phyloP scores from a whole-genome alignment of 176 grass and related monocot genomes.

The Rhynchospora pubera region DNA sequence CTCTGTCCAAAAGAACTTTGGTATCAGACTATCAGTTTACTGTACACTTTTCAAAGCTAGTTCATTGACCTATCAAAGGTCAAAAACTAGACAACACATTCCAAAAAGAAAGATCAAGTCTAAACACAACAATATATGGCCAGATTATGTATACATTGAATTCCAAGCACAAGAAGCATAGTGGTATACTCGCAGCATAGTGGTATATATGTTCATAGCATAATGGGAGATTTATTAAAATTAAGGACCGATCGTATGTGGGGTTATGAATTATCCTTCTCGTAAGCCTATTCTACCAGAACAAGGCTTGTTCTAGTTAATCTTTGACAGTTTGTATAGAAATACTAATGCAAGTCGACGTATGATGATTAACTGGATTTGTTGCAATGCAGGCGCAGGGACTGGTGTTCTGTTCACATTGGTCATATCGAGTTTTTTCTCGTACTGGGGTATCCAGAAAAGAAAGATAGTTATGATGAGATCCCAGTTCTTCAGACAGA shows the following conservation, averaged over 20 bases:
- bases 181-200: too few species aligned
- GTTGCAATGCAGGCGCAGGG: neutral
- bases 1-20: too few species aligned
- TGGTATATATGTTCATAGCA: too few species aligned
- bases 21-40: neutral
- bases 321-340: neutral
- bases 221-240: neutral
- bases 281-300: neutral
- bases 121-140: neutral
- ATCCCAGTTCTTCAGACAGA: conserved; percentile 9
- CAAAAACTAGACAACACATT: neutral
- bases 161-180: neutral
- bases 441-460: conserved; percentile 4
- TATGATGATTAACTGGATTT: neutral
- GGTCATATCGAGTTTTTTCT: neutral
- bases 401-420: neutral
- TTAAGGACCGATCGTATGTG: neutral
- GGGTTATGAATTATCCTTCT: neutral
- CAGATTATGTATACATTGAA: neutral
- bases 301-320: neutral
- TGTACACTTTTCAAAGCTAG: neutral
- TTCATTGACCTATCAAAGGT: neutral
- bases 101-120: neutral
- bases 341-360: neutral
- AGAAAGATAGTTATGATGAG: conserved; percentile 4